Evolutionary conservation across 73 alveolate genomes (phyloP).

Genomic region (Stentor coeruleus): DNA sequence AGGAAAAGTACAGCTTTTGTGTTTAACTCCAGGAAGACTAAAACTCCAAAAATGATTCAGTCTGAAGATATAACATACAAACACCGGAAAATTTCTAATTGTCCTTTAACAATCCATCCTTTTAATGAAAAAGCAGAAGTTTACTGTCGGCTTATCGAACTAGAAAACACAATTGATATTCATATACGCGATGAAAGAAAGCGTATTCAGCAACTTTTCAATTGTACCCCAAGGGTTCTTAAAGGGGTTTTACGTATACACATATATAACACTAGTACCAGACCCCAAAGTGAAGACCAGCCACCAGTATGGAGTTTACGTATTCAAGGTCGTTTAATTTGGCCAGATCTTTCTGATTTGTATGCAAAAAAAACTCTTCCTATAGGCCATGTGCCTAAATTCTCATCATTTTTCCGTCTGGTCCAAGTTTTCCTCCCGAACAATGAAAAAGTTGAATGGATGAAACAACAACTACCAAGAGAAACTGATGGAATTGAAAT

Average conservation of each 20-base stretch:
- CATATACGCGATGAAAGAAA: not conserved
- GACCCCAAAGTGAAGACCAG: not conserved
- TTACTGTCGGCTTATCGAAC: not conserved
- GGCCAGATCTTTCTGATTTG: not conserved
- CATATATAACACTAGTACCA: slow-evolving; percentile 19
- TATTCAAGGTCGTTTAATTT: slow-evolving; percentile 17
- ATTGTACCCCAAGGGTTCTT: not conserved
- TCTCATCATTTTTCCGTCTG: slow-evolving; percentile 17
- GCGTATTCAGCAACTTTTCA: slow-evolving; percentile 15
- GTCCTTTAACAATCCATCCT: not conserved
- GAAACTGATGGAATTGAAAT: slow-evolving; percentile 25
- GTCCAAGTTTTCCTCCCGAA: slow-evolving; percentile 9
- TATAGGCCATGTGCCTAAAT: slow-evolving; percentile 14
- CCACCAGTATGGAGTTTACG: slow-evolving; percentile 9
- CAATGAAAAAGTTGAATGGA: slow-evolving; percentile 13
- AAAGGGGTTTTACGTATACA: slow-evolving; percentile 15
- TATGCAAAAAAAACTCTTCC: not conserved
- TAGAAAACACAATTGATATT: not conserved
- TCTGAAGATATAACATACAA: not conserved
- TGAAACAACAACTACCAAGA: slow-evolving; percentile 19
- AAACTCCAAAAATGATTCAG: not conserved
- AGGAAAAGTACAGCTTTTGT: slow-evolving; percentile 13
- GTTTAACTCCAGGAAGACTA: not conserved
- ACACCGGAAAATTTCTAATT: not conserved
- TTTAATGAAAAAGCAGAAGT: not conserved